Base-by-base conservation (phyloP, 306 rosid genomes). In the Geum urbanum region DNA sequence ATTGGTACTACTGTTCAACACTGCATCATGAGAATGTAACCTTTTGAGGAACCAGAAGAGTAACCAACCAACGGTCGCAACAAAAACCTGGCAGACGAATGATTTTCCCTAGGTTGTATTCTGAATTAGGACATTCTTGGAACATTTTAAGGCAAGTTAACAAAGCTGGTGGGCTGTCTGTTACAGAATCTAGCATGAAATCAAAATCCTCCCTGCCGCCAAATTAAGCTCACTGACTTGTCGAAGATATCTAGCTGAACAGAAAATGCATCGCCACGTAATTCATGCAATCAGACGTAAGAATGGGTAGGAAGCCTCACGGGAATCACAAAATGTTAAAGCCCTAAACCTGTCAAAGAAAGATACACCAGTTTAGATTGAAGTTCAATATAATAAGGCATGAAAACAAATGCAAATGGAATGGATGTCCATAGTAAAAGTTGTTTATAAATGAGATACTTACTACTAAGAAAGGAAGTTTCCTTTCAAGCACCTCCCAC, bases 401-500 rank as follows among this genome's bases (percentile, higher is more conserved):
- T 5, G 46, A 43, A 57, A 14, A 75, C 35, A 19, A 65, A 51
- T 27, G 4, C 44, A 76, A 39, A 8, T 24, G 4, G 18, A 3
- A 16, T 41, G 5, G 35, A 20, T 12, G 4, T 14, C 47, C 5
- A 51, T 11, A n/a, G n/a, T 56, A 77, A 40, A 9, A 19, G 11
- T 44, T 47, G 32, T 52, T 16, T 63, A 43, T 24, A 57, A 19
- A 49, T 37, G 19, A 73, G 69, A 75, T 69, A 62, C 96, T 83
- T 84, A 94, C 84, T 78, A 76, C 24, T 75, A 43, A 66, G 48
- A n/a, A 78, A 50, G 35, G 78, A 67, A 39, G 66, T 72, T 57
- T 76, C 53, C 45, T 56, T 54, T 88, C 88, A 94, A 55, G 79
- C 80, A n/a, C 76, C 92, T 60, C 86, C 89, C 52, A 88, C 97